A percentile compares a stretch with the other conserved stretches of the same genome.
These are phyloP conservation scores for Plasmodium ovale DNA, from an alignment of 169 alveolate genomes.

Conservation along the genomic window DNA sequence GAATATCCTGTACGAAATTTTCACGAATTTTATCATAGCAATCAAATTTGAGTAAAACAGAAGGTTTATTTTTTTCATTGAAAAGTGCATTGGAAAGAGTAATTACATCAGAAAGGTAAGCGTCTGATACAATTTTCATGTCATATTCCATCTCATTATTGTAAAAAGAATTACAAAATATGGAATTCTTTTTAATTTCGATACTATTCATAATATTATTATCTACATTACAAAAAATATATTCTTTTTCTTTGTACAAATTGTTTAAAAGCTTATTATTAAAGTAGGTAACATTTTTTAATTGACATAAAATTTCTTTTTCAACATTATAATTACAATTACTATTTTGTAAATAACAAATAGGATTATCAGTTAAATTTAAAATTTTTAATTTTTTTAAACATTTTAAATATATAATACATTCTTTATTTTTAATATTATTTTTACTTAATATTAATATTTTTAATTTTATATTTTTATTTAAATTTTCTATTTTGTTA, in stretches of 20 bases:
- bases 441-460: conserved; percentile 59
- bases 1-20: conserved; percentile 9
- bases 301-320: background rate
- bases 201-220: background rate
- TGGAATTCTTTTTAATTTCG: no score
- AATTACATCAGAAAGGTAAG: conserved; percentile 21
- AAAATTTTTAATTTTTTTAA: conserved; percentile 46
- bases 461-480: conserved; percentile 40
- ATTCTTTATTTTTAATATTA: conserved; percentile 17
- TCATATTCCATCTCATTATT: conserved; percentile 9
- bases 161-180: no score
- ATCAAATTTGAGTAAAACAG: conserved; percentile 23
- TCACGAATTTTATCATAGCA: conserved; percentile 20
- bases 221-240: background rate
- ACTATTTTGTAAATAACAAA: conserved; percentile 18
- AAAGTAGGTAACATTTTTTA: conserved; percentile 30
- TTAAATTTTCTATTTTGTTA: conserved; percentile 52
- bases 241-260: background rate
- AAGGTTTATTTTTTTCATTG: conserved; percentile 36
- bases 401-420: conserved; percentile 16
- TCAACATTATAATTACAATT: no score
- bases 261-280: conserved; percentile 11
- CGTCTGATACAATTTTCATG: conserved; percentile 33
- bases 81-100: conserved; percentile 23
- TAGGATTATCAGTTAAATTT: conserved; percentile 55